Percentiles rank a stretch among this genome's conserved stretches.
phyloP scores from a whole-genome alignment of 495 filamentous ascomycete species.

The Aspergillus conjunctus region DNA sequence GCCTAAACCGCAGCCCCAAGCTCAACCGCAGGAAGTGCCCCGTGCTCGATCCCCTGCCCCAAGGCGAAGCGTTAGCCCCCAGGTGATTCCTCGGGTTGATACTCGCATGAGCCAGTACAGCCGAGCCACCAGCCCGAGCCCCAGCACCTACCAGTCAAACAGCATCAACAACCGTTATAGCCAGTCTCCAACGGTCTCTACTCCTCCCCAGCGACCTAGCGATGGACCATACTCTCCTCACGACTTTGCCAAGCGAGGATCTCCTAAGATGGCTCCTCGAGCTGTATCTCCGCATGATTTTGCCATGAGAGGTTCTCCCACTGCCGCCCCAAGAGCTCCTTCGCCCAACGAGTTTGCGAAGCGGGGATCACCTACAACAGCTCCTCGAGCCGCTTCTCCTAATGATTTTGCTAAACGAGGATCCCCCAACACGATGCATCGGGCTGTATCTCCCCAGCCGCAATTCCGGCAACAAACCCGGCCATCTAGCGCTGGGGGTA shows the following conservation, averaged over 20 bases:
- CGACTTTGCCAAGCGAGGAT: conserved; percentile 50
- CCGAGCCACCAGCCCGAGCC: conserved; percentile 39
- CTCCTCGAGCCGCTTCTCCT: conserved; percentile 8
- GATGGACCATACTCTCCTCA: conserved; percentile 57
- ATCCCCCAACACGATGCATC: conserved; percentile 35
- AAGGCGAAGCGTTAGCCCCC: conserved; percentile 58
- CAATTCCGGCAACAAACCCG: conserved; percentile 61
- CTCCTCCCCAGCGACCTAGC: conserved; percentile 53
- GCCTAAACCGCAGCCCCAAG: background rate
- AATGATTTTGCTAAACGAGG: conserved; percentile 8
- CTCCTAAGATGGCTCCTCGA: conserved; percentile 11
- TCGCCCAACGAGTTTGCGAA: conserved; percentile 14
- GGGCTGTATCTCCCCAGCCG: conserved; percentile 59
- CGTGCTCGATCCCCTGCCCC: conserved; percentile 47
- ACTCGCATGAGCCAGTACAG: conserved; percentile 46
- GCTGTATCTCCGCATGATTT: conserved; percentile 14
- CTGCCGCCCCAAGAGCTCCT: conserved; percentile 7
- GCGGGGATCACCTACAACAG: conserved; percentile 2
- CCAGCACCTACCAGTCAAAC: conserved; percentile 43
- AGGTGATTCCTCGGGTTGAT: conserved; percentile 40
- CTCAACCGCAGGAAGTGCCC: conserved; percentile 34
- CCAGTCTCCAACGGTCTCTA: conserved; percentile 39
- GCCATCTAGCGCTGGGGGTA: conserved; percentile 68
- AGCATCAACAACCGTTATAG: conserved; percentile 45
- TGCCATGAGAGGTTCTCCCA: conserved; percentile 1